Base-by-base conservation (phyloP, 1,284 basidiomycete species). In the Volvariella surrecta region DNA sequence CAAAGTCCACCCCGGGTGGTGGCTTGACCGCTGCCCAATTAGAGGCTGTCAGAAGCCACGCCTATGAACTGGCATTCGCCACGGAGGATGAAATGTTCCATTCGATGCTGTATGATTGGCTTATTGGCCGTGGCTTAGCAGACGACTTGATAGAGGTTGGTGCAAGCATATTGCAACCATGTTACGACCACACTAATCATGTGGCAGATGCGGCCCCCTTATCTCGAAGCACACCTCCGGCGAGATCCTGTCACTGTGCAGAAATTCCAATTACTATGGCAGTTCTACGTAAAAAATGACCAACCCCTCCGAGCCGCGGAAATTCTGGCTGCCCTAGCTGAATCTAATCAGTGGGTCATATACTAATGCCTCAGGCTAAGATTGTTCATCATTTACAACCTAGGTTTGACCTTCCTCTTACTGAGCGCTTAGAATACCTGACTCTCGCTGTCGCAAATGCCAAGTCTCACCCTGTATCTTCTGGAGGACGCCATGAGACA, bases 381-480 rank as follows among this genome's bases (percentile, higher is more conserved):
- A 6, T 11, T 28, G 24, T 6, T 28, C 11, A 6, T 6, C 6
- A 34, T 45, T 52, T 39, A n/a, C 45, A 44, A 41, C 34, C 6
- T 47, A 88, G 86, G 45, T 82, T 88, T 58, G 70, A 79, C 35
- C 64, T 92, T 40, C 61, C 77, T 3, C 68, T 97, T 35, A 75
- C 83, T 46, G 69, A 75, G 40, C 77, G 93, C 30, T 64, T 94
- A 45, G 89, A 95, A 59, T 95, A 89, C 64, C 74, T 96, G 32
- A 94, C 92, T 1, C 77, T 98, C 42, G 93, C 95, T 0, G 85
- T 96, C 30, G 89, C 89, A 45, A 96, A 97, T 55, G 95, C 93
- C 39, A 98, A 98, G 66, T 93, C 92, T 13, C 87, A 93, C 56
- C 85, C 90, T 13, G 74, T 89, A 20, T 79, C 88, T 22, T 71